phyloP scores from a whole-genome alignment of 2,329 filamentous ascomycete species.

The Beauveria sp. region DNA sequence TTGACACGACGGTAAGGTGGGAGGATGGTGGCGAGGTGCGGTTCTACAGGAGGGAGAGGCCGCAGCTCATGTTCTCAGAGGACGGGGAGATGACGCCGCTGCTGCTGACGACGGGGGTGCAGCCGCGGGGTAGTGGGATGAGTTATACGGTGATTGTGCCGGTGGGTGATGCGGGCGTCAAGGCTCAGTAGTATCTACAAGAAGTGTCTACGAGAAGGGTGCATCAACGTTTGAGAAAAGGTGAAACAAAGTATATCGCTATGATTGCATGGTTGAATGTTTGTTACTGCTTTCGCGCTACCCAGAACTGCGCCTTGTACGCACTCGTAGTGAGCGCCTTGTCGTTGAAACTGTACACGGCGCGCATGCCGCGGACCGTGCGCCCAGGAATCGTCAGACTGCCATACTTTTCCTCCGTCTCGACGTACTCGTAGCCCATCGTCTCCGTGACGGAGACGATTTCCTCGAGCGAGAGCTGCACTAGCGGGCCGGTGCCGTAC shows the following conservation, averaged over 20 bases:
- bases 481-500: slow-evolving; percentile 46
- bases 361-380: slow-evolving; percentile 37
- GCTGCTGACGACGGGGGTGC: slow-evolving; percentile 39
- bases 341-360: slow-evolving; percentile 45
- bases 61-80: slow-evolving; percentile 40
- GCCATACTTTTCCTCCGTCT: slow-evolving; percentile 34
- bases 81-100: slow-evolving; percentile 39
- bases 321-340: slow-evolving; percentile 43
- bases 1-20: slow-evolving; percentile 22
- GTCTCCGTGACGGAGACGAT: slow-evolving; percentile 38
- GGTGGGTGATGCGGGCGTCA: slow-evolving; percentile 17
- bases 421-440: slow-evolving; percentile 45
- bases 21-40: slow-evolving; percentile 31
- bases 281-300: slow-evolving; percentile 26
- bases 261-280: background rate
- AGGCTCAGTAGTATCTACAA: slow-evolving; percentile 3
- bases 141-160: slow-evolving; percentile 20
- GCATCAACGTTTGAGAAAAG: background rate
- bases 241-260: background rate
- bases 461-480: slow-evolving; percentile 49
- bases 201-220: no score
- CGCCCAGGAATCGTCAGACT: slow-evolving; percentile 32
- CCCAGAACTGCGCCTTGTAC: slow-evolving; percentile 49
- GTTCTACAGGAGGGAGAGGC: slow-evolving; percentile 38
- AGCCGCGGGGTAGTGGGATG: slow-evolving; percentile 26